Percentiles rank a stretch among this genome's conserved stretches.
Evolutionary conservation across 1,284 basidiomycete species (phyloP).

Genomic region (Cystobasidium slooffiae): DNA sequence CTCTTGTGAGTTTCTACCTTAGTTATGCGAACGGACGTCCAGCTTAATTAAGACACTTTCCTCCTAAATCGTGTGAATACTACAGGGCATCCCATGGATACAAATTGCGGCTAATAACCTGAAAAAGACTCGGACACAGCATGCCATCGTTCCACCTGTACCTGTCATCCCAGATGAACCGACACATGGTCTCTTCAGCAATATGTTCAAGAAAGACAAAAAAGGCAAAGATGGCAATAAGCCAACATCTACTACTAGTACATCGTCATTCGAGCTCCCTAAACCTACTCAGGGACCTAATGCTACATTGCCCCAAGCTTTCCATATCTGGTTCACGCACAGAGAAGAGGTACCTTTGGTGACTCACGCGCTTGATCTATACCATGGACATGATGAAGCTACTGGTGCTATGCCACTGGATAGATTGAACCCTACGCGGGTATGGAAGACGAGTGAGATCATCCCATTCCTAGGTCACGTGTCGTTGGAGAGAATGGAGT

Average conservation of each 20-base stretch:
- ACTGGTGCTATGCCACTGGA: conserved; percentile 54
- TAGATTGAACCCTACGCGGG: conserved; percentile 52
- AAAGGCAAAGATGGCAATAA: neutral
- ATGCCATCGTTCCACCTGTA: neutral
- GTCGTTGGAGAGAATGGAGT: conserved; percentile 58
- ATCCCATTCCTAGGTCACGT: conserved; percentile 60
- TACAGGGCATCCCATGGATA: conserved; percentile 41
- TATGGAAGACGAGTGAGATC: conserved; percentile 59
- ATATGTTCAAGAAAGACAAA: conserved; percentile 11
- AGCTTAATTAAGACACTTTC: neutral
- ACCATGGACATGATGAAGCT: conserved; percentile 55
- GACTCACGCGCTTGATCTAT: conserved; percentile 59
- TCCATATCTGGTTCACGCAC: conserved; percentile 60
- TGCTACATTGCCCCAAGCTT: conserved; percentile 53
- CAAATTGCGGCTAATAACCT: conserved; percentile 36
- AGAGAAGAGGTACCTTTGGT: conserved; percentile 60
- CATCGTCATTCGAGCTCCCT: conserved; percentile 16
- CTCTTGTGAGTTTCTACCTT: conserved; percentile 18
- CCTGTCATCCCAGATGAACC: neutral
- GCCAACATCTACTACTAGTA: neutral
- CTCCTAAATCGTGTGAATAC: neutral
- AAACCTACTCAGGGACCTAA: conserved; percentile 46
- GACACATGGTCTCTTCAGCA: neutral
- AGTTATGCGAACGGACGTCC: neutral
- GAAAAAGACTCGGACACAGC: neutral